These are phyloP conservation scores for Saturnispora halmiae DNA, from an alignment of 805 yeast genomes.

Conservation along the genomic window DNA sequence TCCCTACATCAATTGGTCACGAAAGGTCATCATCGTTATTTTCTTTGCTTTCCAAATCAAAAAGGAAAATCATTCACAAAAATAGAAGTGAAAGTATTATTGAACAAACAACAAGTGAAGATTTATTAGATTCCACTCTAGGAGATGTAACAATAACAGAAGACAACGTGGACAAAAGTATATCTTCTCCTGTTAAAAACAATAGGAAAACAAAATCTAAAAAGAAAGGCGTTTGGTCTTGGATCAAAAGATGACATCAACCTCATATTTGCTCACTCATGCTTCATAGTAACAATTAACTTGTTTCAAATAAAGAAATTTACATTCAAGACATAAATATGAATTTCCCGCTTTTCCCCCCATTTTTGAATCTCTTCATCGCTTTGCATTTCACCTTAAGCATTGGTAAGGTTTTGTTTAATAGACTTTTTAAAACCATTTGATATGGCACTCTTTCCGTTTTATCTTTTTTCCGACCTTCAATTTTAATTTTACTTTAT, in stretches of 20 bases:
- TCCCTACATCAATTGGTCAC: constrained; percentile 1
- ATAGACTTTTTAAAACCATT: too few relatives aligned
- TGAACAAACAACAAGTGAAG: constrained; percentile 1
- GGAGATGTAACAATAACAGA: constrained; percentile 1
- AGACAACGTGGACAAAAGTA: not conserved
- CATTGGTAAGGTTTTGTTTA: too few relatives aligned
- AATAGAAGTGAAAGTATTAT: constrained; percentile 1
- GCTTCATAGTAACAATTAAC: too few relatives aligned
- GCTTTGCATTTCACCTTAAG: too few relatives aligned
- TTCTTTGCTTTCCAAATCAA: not conserved
- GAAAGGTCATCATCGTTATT: not conserved
- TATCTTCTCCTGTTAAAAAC: not conserved
- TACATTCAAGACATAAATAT: too few relatives aligned
- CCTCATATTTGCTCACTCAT: too few relatives aligned
- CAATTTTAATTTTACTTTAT: too few relatives aligned
- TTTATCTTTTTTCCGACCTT: not conserved
- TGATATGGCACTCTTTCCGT: too few relatives aligned
- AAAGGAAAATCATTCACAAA: not conserved
- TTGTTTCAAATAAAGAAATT: too few relatives aligned
- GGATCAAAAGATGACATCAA: not conserved
- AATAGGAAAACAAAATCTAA: not conserved
- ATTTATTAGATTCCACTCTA: not conserved
- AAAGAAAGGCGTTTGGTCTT: not conserved
- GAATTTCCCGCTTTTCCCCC: too few relatives aligned
- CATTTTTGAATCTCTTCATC: too few relatives aligned